Percentiles rank a stretch among this genome's conserved stretches.
These are phyloP conservation scores for Neobulgaria alba DNA, from an alignment of 2,329 filamentous ascomycete genomes.

Conservation along the genomic window DNA sequence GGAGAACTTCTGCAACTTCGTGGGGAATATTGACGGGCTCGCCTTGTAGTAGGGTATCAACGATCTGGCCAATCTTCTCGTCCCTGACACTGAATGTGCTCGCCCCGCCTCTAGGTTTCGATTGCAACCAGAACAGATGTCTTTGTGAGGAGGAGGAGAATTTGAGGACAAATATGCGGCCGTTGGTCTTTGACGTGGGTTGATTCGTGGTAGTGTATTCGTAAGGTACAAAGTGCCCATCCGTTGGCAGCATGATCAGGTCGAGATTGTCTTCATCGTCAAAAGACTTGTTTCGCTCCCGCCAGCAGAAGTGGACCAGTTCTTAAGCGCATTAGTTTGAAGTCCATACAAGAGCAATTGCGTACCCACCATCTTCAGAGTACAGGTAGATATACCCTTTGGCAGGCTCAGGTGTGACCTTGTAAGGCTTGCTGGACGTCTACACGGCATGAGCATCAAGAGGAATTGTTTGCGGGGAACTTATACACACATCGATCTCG, in stretches of 20 bases:
- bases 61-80: slow-evolving; percentile 77
- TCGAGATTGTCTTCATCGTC: slow-evolving; percentile 69
- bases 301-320: slow-evolving; percentile 95
- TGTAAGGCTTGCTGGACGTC: slow-evolving; percentile 51
- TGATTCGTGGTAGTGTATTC: slow-evolving; percentile 57
- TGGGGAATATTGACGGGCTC: slow-evolving; percentile 74
- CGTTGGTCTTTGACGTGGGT: slow-evolving; percentile 61
- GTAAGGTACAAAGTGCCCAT: slow-evolving; percentile 82
- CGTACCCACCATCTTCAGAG: slow-evolving; percentile 67
- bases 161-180: slow-evolving; percentile 86
- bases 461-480: slow-evolving; percentile 12
- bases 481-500: slow-evolving; percentile 63
- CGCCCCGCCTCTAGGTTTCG: slow-evolving; percentile 70
- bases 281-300: slow-evolving; percentile 62
- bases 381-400: slow-evolving; percentile 90
- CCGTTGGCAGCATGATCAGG: slow-evolving; percentile 85
- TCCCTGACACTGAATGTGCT: slow-evolving; percentile 81
- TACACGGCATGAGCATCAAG: slow-evolving; percentile 17
- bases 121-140: slow-evolving; percentile 94
- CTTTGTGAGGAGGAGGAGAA: slow-evolving; percentile 88
- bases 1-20: slow-evolving; percentile 59
- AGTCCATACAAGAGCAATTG: background rate
- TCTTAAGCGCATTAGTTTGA: slow-evolving; percentile 40
- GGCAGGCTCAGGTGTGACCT: slow-evolving; percentile 63
- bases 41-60: slow-evolving; percentile 76